Percentiles rank a stretch among this genome's conserved stretches.
Evolutionary conservation across 1,139 yeast genomes (phyloP).

Genomic region (Yamadazyma membranifaciens): DNA sequence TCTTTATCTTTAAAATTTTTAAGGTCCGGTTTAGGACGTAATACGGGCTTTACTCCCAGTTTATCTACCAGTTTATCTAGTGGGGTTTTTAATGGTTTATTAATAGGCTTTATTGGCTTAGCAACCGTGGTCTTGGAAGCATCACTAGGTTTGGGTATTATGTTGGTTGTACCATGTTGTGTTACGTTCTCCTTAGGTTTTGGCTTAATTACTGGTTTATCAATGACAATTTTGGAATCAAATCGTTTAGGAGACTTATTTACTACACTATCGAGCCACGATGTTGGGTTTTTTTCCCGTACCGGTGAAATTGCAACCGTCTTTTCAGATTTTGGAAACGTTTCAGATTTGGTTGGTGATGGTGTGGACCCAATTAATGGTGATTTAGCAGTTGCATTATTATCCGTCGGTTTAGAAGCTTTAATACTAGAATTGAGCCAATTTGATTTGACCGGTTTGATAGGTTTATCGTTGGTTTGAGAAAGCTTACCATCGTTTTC

Average conservation of each 20-base stretch:
- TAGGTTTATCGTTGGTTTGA: neutral
- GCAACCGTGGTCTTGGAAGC: neutral
- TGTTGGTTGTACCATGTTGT: neutral
- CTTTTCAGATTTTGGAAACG: no score
- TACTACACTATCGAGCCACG: constrained; percentile 18
- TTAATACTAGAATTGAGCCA: constrained; percentile 10
- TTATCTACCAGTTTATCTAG: neutral
- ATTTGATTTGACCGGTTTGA: constrained; percentile 1
- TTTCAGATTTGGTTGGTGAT: no score
- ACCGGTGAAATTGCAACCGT: neutral
- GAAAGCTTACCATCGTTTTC: neutral
- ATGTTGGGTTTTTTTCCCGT: constrained; percentile 4
- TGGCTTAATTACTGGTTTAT: constrained; percentile 6
- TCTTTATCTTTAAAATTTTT: constrained; percentile 1
- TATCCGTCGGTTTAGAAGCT: constrained; percentile 1
- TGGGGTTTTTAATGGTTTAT: neutral
- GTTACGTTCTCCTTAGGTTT: neutral
- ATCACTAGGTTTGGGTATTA: neutral
- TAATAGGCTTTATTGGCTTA: neutral
- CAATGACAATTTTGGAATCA: neutral
- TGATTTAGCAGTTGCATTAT: constrained; percentile 12
- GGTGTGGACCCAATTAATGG: no score
- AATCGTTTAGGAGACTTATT: constrained; percentile 9
- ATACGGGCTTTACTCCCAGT: neutral
- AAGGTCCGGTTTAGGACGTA: neutral